Percentiles rank a stretch among this genome's conserved stretches.
Conservation (phyloP, 805 yeast genomes). For the Lipomyces starkeyi region DNA sequence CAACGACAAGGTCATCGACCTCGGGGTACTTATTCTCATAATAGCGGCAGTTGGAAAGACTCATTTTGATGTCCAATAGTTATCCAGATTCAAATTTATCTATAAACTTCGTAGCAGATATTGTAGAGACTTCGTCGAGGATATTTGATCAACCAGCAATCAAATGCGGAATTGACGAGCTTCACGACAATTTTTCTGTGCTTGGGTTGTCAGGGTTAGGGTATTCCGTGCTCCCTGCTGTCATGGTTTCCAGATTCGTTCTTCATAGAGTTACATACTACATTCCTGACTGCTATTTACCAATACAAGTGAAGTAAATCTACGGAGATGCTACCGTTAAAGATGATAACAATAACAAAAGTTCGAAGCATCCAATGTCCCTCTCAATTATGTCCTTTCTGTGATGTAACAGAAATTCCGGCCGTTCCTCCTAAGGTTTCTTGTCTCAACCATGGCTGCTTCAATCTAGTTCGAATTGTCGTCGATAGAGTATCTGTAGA, state of each 20-base stretch:
- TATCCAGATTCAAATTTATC: neutral
- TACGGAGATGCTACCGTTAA: neutral
- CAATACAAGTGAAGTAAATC: neutral
- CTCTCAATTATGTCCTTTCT: neutral
- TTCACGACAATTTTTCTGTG: neutral
- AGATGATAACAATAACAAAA: neutral
- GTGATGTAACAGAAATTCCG: neutral
- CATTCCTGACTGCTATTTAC: neutral
- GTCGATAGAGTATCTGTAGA: conserved; percentile 22
- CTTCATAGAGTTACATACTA: neutral
- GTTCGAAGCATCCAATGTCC: too few species aligned
- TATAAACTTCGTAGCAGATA: too few species aligned
- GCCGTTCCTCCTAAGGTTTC: neutral
- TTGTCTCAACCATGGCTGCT: neutral
- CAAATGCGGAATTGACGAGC: neutral
- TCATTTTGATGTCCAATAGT: conserved; percentile 54
- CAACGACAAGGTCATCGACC: conserved; percentile 99
- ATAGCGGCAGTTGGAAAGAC: conserved; percentile 90
- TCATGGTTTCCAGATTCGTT: too few species aligned
- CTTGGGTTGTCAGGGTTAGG: neutral
- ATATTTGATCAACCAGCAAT: neutral
- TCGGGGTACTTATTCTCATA: conserved; percentile 98
- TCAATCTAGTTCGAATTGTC: conserved; percentile 15
- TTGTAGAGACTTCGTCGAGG: neutral
- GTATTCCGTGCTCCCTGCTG: neutral